phyloP scores from a whole-genome alignment of 2,329 filamentous ascomycete genomes.

The Colletotrichum abscissum region DNA sequence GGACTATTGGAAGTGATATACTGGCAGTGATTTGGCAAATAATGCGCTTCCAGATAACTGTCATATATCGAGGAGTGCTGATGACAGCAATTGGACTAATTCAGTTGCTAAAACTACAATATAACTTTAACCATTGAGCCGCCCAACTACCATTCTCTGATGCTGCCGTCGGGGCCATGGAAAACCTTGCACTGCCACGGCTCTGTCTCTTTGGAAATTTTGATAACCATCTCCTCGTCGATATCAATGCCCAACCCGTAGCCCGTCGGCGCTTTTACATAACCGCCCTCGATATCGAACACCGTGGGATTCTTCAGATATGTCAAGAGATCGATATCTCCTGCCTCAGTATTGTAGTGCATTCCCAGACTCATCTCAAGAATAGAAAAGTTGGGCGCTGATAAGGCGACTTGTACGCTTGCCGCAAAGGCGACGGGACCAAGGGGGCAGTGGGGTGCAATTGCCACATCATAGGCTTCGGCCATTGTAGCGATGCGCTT shows the following conservation, averaged over 20 bases:
- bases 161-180: constrained; percentile 66
- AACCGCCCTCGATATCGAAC: constrained; percentile 67
- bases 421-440: constrained; percentile 76
- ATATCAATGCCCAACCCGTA: constrained; percentile 71
- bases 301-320: constrained; percentile 69
- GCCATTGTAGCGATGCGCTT: constrained; percentile 72
- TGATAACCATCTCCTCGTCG: constrained; percentile 71
- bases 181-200: constrained; percentile 69
- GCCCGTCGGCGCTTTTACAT: constrained; percentile 63
- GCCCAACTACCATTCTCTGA: constrained; percentile 66
- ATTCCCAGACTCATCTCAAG: constrained; percentile 78
- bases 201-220: constrained; percentile 58
- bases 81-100: too few relatives aligned
- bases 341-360: constrained; percentile 69
- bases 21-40: too few relatives aligned
- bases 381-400: constrained; percentile 69
- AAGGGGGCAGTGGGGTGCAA: constrained; percentile 74
- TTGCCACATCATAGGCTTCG: constrained; percentile 73
- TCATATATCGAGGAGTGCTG: too few relatives aligned
- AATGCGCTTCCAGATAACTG: too few relatives aligned
- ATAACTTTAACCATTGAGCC: not conserved
- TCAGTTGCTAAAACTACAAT: not conserved
- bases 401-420: constrained; percentile 68
- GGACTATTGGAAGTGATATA: too few relatives aligned
- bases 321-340: constrained; percentile 65